Percentiles rank a stretch among this genome's conserved stretches.
Evolutionary conservation across 768 basidiomycete species (phyloP).

Genomic region (Termitomyces sp.): DNA sequence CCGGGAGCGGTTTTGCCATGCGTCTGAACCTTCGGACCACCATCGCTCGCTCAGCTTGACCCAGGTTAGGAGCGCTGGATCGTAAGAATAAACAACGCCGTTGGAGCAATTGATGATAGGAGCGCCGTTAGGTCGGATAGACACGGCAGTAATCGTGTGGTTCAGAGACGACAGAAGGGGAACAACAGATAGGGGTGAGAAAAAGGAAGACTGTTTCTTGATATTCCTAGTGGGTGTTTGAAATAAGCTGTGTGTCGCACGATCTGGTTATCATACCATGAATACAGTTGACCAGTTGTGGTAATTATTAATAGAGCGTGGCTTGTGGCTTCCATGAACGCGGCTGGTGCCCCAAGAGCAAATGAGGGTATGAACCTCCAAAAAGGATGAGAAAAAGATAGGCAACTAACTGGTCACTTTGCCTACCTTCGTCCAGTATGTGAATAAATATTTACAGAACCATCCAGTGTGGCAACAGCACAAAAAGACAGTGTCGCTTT

Average conservation of each 20-base stretch:
- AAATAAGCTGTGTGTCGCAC: not conserved
- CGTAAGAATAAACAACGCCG: constrained; percentile 79
- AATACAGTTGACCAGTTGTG: constrained; percentile 60
- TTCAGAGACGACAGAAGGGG: constrained; percentile 59
- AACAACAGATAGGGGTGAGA: constrained; percentile 58
- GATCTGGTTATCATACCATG: constrained; percentile 48
- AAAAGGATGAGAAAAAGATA: not conserved
- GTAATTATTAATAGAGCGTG: constrained; percentile 70
- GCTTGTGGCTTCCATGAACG: constrained; percentile 63
- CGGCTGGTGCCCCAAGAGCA: constrained; percentile 62
- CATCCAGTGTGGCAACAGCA: constrained; percentile 77
- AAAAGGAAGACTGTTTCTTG: constrained; percentile 57
- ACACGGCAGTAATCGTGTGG: constrained; percentile 53
- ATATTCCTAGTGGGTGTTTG: constrained; percentile 74
- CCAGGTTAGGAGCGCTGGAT: constrained; percentile 61
- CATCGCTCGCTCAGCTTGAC: constrained; percentile 73
- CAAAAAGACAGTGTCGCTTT: constrained; percentile 63
- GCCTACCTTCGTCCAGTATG: constrained; percentile 72
- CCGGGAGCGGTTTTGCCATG: constrained; percentile 72
- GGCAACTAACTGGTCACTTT: not conserved
- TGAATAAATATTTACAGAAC: constrained; percentile 79
- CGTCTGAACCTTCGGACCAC: constrained; percentile 81
- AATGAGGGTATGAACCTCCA: constrained; percentile 73
- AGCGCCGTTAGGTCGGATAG: constrained; percentile 72
- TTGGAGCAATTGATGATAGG: constrained; percentile 74